Evolutionary conservation across 257 asterid genomes (phyloP).

Genomic region (Solanum neorickii): DNA sequence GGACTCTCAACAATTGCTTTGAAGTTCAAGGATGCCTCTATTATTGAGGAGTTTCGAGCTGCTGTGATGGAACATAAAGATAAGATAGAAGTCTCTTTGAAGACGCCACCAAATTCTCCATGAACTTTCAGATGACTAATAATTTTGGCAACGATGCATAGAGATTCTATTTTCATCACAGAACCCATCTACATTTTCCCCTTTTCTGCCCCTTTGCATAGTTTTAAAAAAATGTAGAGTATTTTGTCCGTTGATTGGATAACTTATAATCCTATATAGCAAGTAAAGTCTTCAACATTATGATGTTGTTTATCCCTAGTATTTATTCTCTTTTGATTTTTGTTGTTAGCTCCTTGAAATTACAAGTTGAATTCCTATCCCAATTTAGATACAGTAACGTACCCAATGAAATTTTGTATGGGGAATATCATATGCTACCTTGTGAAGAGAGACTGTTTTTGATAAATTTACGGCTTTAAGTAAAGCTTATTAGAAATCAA

Average conservation of each 20-base stretch:
- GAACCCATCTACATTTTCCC: background rate
- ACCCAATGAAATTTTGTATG: background rate
- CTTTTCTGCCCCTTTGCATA: background rate
- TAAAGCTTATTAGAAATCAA: background rate
- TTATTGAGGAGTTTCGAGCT: conserved; percentile 51
- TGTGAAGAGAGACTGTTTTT: background rate
- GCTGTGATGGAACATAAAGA: conserved; percentile 49
- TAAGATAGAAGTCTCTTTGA: conserved; percentile 12
- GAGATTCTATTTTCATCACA: background rate
- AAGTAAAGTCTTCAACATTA: background rate
- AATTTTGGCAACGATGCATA: background rate
- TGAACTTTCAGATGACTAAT: conserved; percentile 33
- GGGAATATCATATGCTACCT: background rate
- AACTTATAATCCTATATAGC: background rate
- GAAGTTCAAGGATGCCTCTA: conserved; percentile 68
- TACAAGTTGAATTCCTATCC: background rate
- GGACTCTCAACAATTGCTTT: conserved; percentile 76
- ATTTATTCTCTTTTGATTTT: background rate
- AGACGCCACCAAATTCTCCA: conserved; percentile 82
- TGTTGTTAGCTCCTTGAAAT: background rate
- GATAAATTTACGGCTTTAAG: background rate
- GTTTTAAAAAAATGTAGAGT: too few relatives aligned
- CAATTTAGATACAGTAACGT: background rate
- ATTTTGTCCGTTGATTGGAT: background rate
- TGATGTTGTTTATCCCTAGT: background rate